Evolutionary conservation across 78 protist species (phyloP).

Genomic region (Diacronema lutheri): DNA sequence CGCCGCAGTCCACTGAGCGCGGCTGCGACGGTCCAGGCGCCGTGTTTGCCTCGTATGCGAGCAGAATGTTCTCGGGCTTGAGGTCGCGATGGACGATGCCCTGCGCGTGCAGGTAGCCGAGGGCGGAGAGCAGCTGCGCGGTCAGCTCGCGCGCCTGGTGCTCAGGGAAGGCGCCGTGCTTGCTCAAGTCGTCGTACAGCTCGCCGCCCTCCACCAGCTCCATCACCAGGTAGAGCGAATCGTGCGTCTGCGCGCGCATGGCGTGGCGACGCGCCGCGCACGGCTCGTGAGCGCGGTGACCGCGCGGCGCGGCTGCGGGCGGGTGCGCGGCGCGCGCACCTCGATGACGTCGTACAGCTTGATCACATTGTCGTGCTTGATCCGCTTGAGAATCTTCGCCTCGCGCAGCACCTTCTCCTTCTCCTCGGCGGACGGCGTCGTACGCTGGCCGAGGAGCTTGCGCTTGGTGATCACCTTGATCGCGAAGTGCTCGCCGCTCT

Average conservation of each 20-base stretch:
- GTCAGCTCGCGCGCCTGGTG: neutral
- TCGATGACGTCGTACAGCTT: neutral
- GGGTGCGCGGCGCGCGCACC: neutral
- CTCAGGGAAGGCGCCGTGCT: neutral
- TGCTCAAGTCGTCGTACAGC: neutral
- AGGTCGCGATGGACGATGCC: constrained; percentile 97
- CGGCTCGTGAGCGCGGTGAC: too few relatives aligned
- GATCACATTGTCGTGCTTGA: neutral
- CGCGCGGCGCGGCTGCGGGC: too few relatives aligned
- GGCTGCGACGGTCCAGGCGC: too few relatives aligned
- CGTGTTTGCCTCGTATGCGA: constrained; percentile 36
- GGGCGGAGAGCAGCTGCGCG: neutral
- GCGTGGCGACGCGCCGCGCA: too few relatives aligned
- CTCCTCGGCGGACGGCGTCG: neutral
- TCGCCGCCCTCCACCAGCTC: constrained; percentile 19
- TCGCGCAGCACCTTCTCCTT: neutral
- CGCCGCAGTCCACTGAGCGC: too few relatives aligned
- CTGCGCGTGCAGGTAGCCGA: constrained; percentile 69
- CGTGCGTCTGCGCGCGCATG: neutral
- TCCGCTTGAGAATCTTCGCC: neutral
- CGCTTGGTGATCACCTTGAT: neutral
- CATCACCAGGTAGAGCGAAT: neutral
- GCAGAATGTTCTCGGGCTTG: constrained; percentile 96
- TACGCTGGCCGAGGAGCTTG: too few relatives aligned
- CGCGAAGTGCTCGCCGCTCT: neutral